Evolutionary conservation across 768 basidiomycete genomes (phyloP).

Genomic region (Naganishia randhawae): DNA sequence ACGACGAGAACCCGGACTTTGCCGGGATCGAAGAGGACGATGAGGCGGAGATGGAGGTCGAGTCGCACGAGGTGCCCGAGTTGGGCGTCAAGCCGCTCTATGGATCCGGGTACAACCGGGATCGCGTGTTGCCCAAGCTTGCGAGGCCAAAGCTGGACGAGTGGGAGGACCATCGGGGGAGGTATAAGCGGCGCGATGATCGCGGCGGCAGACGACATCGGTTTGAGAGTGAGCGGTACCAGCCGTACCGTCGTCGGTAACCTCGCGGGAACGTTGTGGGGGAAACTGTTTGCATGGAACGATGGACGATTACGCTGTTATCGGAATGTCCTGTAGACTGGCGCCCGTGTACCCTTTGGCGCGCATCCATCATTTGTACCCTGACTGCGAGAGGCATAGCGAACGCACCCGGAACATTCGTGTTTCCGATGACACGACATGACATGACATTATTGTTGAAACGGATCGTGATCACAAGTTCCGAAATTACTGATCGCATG

Average conservation of each 20-base stretch:
- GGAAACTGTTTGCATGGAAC: no score
- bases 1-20: slow-evolving; percentile 8
- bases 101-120: slow-evolving; percentile 9
- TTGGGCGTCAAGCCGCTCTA: not conserved
- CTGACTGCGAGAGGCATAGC: no score
- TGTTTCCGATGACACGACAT: no score
- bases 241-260: not conserved
- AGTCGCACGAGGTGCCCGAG: not conserved
- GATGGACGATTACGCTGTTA: no score
- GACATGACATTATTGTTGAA: no score
- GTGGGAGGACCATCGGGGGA: no score
- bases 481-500: not conserved
- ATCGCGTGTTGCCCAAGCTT: slow-evolving; percentile 16
- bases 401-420: no score
- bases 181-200: not conserved
- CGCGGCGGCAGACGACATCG: not conserved
- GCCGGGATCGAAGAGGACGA: not conserved
- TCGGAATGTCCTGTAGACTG: no score
- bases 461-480: no score
- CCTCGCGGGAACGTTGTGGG: not conserved
- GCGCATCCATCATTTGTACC: no score
- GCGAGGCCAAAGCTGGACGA: not conserved
- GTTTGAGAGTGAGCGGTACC: not conserved
- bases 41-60: not conserved
- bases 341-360: no score